These are phyloP conservation scores for Penicillium sp. DNA, from an alignment of 2,329 filamentous ascomycete genomes.

Conservation along the genomic window DNA sequence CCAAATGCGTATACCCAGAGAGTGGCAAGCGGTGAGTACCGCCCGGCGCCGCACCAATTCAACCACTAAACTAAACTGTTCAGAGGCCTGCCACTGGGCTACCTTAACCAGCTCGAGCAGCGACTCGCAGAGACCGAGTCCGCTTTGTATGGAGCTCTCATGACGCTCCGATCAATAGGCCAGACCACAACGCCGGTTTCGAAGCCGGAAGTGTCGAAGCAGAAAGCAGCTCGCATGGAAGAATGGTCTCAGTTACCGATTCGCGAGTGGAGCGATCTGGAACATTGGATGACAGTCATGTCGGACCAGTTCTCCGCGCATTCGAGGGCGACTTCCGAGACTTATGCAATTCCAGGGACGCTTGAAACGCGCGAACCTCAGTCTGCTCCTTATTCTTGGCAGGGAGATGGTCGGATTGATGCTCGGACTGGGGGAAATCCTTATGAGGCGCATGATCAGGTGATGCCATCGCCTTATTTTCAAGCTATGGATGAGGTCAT, in stretches of 20 bases:
- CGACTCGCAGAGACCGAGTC: slow-evolving; percentile 23
- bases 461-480: slow-evolving; percentile 11
- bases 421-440: not conserved
- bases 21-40: slow-evolving; percentile 21
- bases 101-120: slow-evolving; percentile 25
- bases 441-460: slow-evolving; percentile 5
- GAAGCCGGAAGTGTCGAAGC: slow-evolving; percentile 10
- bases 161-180: slow-evolving; percentile 14
- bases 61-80: not conserved
- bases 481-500: slow-evolving; percentile 4
- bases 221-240: slow-evolving; percentile 22
- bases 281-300: slow-evolving; percentile 18
- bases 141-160: slow-evolving; percentile 23
- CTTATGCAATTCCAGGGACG: slow-evolving; percentile 3
- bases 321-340: not conserved
- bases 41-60: not conserved
- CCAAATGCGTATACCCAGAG: slow-evolving; percentile 23
- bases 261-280: slow-evolving; percentile 18
- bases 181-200: slow-evolving; percentile 8
- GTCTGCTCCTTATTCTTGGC: slow-evolving; percentile 6
- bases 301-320: slow-evolving; percentile 17
- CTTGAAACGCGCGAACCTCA: slow-evolving; percentile 1
- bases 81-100: slow-evolving; percentile 25
- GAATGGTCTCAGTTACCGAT: slow-evolving; percentile 24
- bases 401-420: not conserved